phyloP scores from a whole-genome alignment of 257 asterid species.

The Verbascum thapsus region DNA sequence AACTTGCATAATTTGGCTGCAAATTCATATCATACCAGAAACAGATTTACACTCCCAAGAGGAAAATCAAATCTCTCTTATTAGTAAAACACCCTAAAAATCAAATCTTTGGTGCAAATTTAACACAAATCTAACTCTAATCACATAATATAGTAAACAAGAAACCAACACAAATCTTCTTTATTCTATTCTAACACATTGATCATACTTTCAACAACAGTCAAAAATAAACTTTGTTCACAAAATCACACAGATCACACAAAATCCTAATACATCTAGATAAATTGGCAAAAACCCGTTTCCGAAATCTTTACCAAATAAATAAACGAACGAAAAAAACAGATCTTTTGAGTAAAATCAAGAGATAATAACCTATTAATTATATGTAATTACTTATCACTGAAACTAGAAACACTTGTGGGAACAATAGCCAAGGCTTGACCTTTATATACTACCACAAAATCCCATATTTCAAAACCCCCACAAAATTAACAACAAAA shows the following conservation, averaged over 20 bases:
- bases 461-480: slow-evolving; percentile 28
- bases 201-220: slow-evolving; percentile 20
- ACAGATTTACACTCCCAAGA: slow-evolving; percentile 24
- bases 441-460: slow-evolving; percentile 44
- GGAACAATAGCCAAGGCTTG: slow-evolving; percentile 29
- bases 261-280: background rate
- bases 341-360: slow-evolving; percentile 15
- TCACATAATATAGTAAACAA: slow-evolving; percentile 11
- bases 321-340: too few relatives aligned
- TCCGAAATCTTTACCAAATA: background rate
- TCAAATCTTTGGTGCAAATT: background rate
- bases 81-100: slow-evolving; percentile 4
- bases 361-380: slow-evolving; percentile 35
- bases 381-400: slow-evolving; percentile 5
- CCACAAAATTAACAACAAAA: slow-evolving; percentile 24
- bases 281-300: background rate
- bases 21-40: slow-evolving; percentile 28
- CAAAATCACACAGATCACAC: slow-evolving; percentile 22
- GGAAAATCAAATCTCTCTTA: slow-evolving; percentile 20
- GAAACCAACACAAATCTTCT: slow-evolving; percentile 1
- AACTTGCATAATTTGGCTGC: slow-evolving; percentile 8
- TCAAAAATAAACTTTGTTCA: background rate
- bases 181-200: slow-evolving; percentile 10
- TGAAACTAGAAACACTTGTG: slow-evolving; percentile 24
- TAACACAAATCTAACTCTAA: slow-evolving; percentile 19